These are phyloP conservation scores for Malbranchea zuffiana DNA, from an alignment of 2,329 filamentous ascomycete species.

Conservation along the genomic window DNA sequence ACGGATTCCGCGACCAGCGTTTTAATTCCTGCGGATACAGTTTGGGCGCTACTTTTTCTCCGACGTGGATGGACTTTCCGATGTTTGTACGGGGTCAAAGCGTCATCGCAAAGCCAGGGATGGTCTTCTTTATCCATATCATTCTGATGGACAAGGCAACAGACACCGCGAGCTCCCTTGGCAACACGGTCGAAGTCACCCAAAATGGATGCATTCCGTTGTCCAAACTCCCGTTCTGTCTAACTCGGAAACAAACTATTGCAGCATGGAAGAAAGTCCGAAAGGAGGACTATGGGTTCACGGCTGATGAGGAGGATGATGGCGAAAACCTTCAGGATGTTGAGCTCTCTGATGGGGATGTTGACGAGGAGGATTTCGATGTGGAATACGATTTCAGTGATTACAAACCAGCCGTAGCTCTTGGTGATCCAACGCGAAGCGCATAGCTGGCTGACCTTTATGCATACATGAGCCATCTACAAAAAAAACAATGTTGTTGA, in stretches of 20 bases:
- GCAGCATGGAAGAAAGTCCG: constrained; percentile 27
- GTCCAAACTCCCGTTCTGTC: constrained; percentile 25
- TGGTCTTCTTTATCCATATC: constrained; percentile 29
- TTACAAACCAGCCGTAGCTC: constrained; percentile 19
- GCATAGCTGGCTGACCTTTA: too few species aligned
- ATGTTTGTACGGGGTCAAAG: constrained; percentile 16
- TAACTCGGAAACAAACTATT: constrained; percentile 26
- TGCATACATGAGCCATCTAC: too few species aligned
- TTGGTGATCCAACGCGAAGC: constrained; percentile 17
- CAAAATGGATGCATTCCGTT: constrained; percentile 23
- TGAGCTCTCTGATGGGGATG: constrained; percentile 25
- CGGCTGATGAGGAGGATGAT: constrained; percentile 23
- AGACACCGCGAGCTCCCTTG: constrained; percentile 26
- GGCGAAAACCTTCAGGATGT: constrained; percentile 27
- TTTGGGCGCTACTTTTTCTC: constrained; percentile 22
- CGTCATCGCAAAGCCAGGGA: constrained; percentile 19
- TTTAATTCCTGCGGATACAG: constrained; percentile 25
- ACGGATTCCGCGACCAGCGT: constrained; percentile 23
- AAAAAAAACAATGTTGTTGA: too few species aligned
- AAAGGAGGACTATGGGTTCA: constrained; percentile 28
- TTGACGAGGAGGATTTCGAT: constrained; percentile 25
- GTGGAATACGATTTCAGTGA: constrained; percentile 28
- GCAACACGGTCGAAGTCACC: constrained; percentile 24
- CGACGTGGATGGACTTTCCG: constrained; percentile 18
- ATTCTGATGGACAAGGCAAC: constrained; percentile 28